phyloP scores from a whole-genome alignment of 306 rosid species.

The Castanea crenata region DNA sequence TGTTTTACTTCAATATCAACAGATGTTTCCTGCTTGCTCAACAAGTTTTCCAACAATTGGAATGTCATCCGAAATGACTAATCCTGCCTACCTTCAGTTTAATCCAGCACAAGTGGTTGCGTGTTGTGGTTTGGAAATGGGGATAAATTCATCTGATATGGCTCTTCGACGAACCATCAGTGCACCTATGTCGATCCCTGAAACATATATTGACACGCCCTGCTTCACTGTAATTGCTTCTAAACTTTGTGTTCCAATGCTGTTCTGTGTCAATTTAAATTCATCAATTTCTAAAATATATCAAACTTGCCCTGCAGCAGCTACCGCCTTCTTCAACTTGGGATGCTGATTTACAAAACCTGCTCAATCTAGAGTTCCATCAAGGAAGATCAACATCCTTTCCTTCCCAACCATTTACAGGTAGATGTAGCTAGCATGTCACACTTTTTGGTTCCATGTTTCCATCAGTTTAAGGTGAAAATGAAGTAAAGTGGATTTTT shows the following conservation, averaged over 20 bases:
- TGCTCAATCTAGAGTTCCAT: constrained; percentile 45
- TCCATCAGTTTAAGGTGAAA: constrained; percentile 22
- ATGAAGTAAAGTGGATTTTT: constrained; percentile 27
- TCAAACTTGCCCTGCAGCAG: constrained; percentile 43
- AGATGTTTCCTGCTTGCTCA: constrained; percentile 61
- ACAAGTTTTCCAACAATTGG: constrained; percentile 54
- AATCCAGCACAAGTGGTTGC: constrained; percentile 53
- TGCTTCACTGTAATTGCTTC: constrained; percentile 57
- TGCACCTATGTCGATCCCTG: constrained; percentile 62
- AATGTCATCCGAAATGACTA: constrained; percentile 48
- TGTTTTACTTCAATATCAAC: constrained; percentile 29
- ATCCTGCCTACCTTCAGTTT: constrained; percentile 57
- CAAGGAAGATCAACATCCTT: constrained; percentile 48
- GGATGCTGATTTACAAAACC: constrained; percentile 65
- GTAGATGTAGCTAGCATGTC: constrained; percentile 36
- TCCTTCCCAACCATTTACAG: constrained; percentile 67
- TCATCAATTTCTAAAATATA: constrained; percentile 10
- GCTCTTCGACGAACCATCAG: constrained; percentile 52
- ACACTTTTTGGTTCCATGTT: constrained; percentile 19
- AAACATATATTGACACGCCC: constrained; percentile 58
- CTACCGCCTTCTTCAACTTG: constrained; percentile 49
- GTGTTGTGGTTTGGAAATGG: constrained; percentile 58
- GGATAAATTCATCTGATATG: constrained; percentile 47
- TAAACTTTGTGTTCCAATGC: background rate
- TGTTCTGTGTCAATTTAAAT: background rate